Conservation (phyloP, 345 rosid genomes). For the Nephelium lappaceum region DNA sequence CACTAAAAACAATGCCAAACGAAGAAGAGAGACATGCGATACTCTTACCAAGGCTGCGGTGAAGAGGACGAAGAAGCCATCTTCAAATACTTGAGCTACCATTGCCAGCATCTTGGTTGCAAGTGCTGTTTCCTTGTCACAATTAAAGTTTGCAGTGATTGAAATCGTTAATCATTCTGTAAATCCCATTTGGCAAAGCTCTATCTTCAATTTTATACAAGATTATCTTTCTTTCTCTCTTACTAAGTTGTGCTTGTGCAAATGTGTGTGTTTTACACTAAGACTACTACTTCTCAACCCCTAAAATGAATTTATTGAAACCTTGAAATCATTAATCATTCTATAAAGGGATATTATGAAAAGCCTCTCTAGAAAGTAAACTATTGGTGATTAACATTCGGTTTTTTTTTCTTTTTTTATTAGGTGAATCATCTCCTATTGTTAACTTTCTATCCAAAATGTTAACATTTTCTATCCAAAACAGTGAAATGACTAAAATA, state of each 20-base stretch:
- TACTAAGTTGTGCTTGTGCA: no score
- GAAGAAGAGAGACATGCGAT: constrained; percentile 55
- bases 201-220: background rate
- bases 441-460: no score
- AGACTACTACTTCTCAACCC: no score
- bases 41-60: constrained; percentile 47
- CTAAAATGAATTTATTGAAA: no score
- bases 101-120: background rate
- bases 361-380: no score
- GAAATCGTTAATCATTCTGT: background rate
- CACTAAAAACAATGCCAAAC: constrained; percentile 44
- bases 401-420: no score
- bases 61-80: constrained; percentile 53
- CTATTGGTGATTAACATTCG: no score
- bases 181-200: background rate
- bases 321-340: no score
- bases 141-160: background rate
- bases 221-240: background rate
- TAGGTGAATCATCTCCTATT: no score
- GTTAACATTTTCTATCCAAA: no score
- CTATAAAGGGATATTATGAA: no score
- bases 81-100: constrained; percentile 17
- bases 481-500: no score
- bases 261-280: background rate
- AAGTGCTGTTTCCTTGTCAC: background rate